These are phyloP conservation scores for Zygnema circumcarinatum DNA, from an alignment of 139 green algal genomes.

Conservation along the genomic window DNA sequence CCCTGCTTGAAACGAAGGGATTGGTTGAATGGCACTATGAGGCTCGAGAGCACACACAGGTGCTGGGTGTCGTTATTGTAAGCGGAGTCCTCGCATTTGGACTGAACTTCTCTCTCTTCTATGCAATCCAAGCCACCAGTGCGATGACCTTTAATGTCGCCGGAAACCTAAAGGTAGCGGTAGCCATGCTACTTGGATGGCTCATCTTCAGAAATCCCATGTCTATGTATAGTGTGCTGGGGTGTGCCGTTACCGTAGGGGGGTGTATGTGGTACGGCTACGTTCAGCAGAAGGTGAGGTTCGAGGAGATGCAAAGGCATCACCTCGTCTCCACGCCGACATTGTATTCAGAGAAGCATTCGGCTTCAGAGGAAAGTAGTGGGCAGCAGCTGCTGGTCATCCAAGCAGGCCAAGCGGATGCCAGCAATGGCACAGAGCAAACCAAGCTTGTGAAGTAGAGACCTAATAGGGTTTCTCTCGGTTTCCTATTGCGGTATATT, in stretches of 20 bases:
- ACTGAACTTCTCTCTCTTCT: slow-evolving; percentile 55
- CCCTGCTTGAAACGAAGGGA: neutral
- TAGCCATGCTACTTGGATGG: slow-evolving; percentile 49
- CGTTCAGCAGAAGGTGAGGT: neutral
- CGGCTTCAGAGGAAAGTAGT: too few relatives aligned
- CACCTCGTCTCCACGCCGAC: too few relatives aligned
- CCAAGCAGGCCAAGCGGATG: too few relatives aligned
- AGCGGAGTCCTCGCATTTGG: slow-evolving; percentile 41
- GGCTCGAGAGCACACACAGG: neutral
- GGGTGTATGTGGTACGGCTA: slow-evolving; percentile 54
- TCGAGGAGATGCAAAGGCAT: neutral
- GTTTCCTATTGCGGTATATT: too few relatives aligned
- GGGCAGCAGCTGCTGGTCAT: too few relatives aligned
- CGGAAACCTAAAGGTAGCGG: slow-evolving; percentile 53
- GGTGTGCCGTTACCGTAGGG: slow-evolving; percentile 39
- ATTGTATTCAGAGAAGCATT: too few relatives aligned
- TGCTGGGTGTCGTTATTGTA: neutral
- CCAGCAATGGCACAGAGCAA: too few relatives aligned
- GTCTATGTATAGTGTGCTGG: slow-evolving; percentile 12
- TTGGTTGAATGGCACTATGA: neutral
- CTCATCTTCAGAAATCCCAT: slow-evolving; percentile 56
- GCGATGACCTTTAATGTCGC: slow-evolving; percentile 56
- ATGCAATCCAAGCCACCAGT: slow-evolving; percentile 45
- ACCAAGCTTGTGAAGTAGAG: too few relatives aligned
- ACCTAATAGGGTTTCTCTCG: too few relatives aligned